These are phyloP conservation scores for Bruguiera gymnorhiza DNA, from an alignment of 345 rosid species.

Conservation along the genomic window DNA sequence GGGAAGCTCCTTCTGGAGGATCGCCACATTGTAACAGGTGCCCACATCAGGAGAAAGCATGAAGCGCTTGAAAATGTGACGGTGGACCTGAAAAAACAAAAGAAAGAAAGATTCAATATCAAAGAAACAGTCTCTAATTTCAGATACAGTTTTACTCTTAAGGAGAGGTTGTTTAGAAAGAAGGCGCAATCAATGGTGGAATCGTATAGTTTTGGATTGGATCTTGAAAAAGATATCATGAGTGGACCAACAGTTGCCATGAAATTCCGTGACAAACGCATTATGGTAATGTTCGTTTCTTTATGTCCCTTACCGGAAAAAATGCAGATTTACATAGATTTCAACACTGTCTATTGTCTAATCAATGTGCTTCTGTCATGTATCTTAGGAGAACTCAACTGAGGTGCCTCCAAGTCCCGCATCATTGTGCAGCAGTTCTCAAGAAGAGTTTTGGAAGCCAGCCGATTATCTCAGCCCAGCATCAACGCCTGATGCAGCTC, in stretches of 20 bases:
- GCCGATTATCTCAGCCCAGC: slow-evolving; percentile 54
- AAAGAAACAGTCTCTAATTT: slow-evolving; percentile 75
- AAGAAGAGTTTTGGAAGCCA: slow-evolving; percentile 75
- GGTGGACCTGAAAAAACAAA: slow-evolving; percentile 43
- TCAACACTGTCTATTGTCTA: not conserved
- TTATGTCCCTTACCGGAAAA: not conserved
- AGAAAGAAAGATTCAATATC: slow-evolving; percentile 66
- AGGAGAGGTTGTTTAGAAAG: slow-evolving; percentile 67
- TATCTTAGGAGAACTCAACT: slow-evolving; percentile 72
- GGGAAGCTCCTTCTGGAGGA: slow-evolving; percentile 88
- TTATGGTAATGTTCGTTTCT: slow-evolving; percentile 27
- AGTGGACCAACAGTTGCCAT: slow-evolving; percentile 56
- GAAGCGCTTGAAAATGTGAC: slow-evolving; percentile 45
- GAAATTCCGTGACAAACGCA: slow-evolving; percentile 50
- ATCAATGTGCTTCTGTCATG: not conserved
- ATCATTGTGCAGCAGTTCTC: slow-evolving; percentile 70
- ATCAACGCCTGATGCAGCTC: slow-evolving; percentile 60
- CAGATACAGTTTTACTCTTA: slow-evolving; percentile 49
- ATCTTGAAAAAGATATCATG: slow-evolving; percentile 51
- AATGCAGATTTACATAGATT: not conserved
- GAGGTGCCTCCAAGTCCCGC: slow-evolving; percentile 99
- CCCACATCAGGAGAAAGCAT: slow-evolving; percentile 80
- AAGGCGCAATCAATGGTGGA: slow-evolving; percentile 62
- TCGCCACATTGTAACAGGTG: slow-evolving; percentile 70
- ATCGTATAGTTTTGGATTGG: slow-evolving; percentile 39